phyloP scores from a whole-genome alignment of 768 basidiomycete species.

The Phlebiopsis gigantea region DNA sequence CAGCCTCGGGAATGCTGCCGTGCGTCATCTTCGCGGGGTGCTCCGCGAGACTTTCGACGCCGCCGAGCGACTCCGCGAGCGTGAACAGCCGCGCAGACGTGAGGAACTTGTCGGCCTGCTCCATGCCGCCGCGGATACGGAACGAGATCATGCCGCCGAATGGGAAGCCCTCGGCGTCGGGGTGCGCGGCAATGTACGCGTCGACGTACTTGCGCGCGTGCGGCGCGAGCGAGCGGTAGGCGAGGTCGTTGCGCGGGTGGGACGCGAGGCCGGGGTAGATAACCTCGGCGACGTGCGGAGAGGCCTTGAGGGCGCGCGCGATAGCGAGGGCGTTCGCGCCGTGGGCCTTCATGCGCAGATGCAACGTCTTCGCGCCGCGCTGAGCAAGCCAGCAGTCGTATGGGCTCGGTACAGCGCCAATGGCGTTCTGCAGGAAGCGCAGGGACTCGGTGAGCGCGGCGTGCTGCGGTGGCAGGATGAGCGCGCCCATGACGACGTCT shows the following conservation, averaged over 20 bases:
- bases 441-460: constrained; percentile 46
- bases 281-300: constrained; percentile 67
- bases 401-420: constrained; percentile 78
- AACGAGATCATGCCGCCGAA: constrained; percentile 89
- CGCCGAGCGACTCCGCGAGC: constrained; percentile 86
- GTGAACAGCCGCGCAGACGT: constrained; percentile 61
- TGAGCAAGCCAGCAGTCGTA: constrained; percentile 90
- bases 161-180: constrained; percentile 59
- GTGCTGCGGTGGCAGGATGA: constrained; percentile 62
- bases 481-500: constrained; percentile 86
- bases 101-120: constrained; percentile 63
- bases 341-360: constrained; percentile 82
- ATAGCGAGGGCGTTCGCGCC: constrained; percentile 78
- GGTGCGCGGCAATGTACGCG: constrained; percentile 21
- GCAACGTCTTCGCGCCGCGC: constrained; percentile 87
- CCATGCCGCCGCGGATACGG: constrained; percentile 46
- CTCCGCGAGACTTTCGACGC: constrained; percentile 89
- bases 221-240: constrained; percentile 55
- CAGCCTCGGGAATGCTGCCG: constrained; percentile 62
- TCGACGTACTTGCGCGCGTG: constrained; percentile 67
- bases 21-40: constrained; percentile 90
- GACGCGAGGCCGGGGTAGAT: constrained; percentile 79
- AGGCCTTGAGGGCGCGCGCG: constrained; percentile 52
- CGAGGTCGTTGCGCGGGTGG: constrained; percentile 62
- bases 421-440: constrained; percentile 87